A percentile compares a stretch with the other conserved stretches of the same genome.
Evolutionary conservation across 768 basidiomycete genomes (phyloP).

Genomic region (Rhizopogon roseolus): DNA sequence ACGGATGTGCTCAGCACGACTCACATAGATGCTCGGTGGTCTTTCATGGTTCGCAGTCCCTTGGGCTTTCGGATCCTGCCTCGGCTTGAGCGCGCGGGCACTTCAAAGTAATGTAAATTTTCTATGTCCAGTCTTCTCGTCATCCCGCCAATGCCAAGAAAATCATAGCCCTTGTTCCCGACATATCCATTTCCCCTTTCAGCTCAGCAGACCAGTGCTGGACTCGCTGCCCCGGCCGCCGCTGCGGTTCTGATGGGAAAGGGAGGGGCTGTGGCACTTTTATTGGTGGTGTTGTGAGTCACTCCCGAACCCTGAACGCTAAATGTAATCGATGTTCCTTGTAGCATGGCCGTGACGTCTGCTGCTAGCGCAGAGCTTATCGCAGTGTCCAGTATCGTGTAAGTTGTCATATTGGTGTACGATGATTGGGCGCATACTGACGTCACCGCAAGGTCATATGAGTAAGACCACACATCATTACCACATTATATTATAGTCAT

Average conservation of each 20-base stretch:
- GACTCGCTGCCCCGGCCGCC: constrained; percentile 28
- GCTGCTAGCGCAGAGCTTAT: constrained; percentile 30
- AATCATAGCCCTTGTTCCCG: constrained; percentile 30
- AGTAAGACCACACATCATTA: constrained; percentile 16
- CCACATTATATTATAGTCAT: background rate
- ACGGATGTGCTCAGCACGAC: background rate
- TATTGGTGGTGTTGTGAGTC: constrained; percentile 27
- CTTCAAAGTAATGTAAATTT: constrained; percentile 9
- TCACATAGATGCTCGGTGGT: constrained; percentile 33
- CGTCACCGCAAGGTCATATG: constrained; percentile 23
- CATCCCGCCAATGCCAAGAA: background rate
- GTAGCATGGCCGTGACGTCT: constrained; percentile 30
- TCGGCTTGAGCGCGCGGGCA: constrained; percentile 23
- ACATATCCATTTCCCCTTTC: constrained; percentile 23
- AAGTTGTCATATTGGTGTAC: constrained; percentile 1
- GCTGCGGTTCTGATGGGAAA: constrained; percentile 29
- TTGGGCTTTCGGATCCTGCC: constrained; percentile 28
- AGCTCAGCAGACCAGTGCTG: constrained; percentile 12
- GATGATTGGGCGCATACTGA: background rate
- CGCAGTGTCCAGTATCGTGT: constrained; percentile 25
- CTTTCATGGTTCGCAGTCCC: constrained; percentile 31
- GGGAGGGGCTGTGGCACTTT: constrained; percentile 27
- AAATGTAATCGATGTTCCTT: background rate
- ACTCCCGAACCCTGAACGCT: background rate
- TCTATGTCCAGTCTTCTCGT: background rate